These are phyloP conservation scores for Linderniella brevidens DNA, from an alignment of 257 asterid genomes.

Conservation along the genomic window DNA sequence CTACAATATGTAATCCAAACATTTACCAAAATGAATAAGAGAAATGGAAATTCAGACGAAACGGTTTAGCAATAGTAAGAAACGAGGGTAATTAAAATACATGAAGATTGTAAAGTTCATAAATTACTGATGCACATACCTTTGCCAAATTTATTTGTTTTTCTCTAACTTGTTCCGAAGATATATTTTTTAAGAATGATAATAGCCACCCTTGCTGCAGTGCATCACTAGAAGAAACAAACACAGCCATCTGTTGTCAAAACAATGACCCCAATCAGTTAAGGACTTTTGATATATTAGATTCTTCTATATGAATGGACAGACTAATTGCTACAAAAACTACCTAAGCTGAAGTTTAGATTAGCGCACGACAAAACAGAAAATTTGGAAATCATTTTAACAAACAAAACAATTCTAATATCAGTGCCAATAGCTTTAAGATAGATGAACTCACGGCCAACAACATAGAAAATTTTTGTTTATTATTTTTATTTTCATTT, in stretches of 20 bases:
- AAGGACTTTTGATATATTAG: neutral
- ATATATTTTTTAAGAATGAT: conserved; percentile 42
- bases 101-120: neutral
- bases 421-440: no score
- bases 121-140: conserved; percentile 30
- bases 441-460: no score
- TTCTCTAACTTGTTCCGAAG: conserved; percentile 42
- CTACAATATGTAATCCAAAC: conserved; percentile 26
- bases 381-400: no score
- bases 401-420: no score
- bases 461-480: no score
- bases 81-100: neutral
- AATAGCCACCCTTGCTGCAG: conserved; percentile 76
- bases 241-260: conserved; percentile 63
- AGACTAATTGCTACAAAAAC: no score
- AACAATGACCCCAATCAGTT: conserved; percentile 15
- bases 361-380: no score
- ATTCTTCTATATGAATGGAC: no score
- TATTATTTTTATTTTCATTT: no score
- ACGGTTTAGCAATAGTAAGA: neutral
- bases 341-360: no score
- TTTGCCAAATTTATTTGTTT: conserved; percentile 57
- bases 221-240: conserved; percentile 68
- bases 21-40: neutral
- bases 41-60: neutral